phyloP scores from a whole-genome alignment of 169 alveolate species.

The Cytauxzoon felis region DNA sequence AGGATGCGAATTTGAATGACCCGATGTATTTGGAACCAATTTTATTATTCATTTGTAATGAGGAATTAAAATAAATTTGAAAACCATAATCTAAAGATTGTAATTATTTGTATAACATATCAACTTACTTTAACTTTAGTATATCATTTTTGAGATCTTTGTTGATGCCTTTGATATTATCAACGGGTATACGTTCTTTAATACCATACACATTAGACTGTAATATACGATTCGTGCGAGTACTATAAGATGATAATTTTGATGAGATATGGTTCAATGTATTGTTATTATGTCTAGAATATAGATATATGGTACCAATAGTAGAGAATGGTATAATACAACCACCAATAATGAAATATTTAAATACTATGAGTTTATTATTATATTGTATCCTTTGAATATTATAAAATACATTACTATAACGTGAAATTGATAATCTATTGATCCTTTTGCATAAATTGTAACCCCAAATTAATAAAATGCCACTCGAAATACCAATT shows the following conservation, averaged over 20 bases:
- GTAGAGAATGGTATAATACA: slow-evolving; percentile 30
- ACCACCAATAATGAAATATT: slow-evolving; percentile 53
- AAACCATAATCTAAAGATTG: slow-evolving; percentile 12
- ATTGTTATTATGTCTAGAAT: slow-evolving; percentile 8
- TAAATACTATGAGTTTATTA: slow-evolving; percentile 48
- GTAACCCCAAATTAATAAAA: slow-evolving; percentile 57
- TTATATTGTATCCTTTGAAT: slow-evolving; percentile 51
- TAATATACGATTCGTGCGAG: slow-evolving; percentile 29
- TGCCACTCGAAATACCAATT: too few species aligned
- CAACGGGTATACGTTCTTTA: slow-evolving; percentile 10
- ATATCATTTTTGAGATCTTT: slow-evolving; percentile 46
- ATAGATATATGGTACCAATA: slow-evolving; percentile 9
- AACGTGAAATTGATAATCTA: slow-evolving; percentile 23
- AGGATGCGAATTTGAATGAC: too few species aligned
- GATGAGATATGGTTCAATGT: slow-evolving; percentile 5
- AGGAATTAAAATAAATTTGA: slow-evolving; percentile 17
- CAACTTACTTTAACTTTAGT: slow-evolving; percentile 11
- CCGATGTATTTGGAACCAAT: background rate
- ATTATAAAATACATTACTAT: slow-evolving; percentile 36
- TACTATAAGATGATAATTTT: slow-evolving; percentile 7
- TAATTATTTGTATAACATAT: too few species aligned
- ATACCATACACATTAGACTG: slow-evolving; percentile 33
- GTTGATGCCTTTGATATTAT: slow-evolving; percentile 27
- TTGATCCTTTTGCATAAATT: slow-evolving; percentile 28
- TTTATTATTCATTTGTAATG: background rate